Conservation (phyloP, 345 rosid genomes). For the Gossypium anomalum region DNA sequence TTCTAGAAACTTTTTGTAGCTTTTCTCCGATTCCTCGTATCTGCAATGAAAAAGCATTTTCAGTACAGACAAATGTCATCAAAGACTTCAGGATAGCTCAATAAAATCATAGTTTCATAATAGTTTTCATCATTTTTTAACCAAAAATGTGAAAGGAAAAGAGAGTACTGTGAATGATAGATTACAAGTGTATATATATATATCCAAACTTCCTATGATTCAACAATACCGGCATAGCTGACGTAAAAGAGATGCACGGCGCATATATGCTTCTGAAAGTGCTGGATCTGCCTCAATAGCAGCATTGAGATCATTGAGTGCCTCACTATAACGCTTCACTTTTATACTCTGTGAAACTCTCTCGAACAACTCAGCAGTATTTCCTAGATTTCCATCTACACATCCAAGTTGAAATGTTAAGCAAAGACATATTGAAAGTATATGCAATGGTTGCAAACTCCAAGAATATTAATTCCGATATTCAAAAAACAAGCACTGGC, state of each 20-base stretch:
- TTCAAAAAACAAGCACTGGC: neutral
- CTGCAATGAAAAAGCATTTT: constrained; percentile 42
- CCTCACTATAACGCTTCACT: constrained; percentile 77
- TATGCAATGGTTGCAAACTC: neutral
- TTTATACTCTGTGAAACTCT: constrained; percentile 77
- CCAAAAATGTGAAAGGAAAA: neutral
- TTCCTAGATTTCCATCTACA: constrained; percentile 59
- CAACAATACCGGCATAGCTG: constrained; percentile 76
- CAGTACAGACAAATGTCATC: neutral
- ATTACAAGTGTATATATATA: neutral
- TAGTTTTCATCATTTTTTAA: neutral
- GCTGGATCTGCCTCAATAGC: constrained; percentile 90
- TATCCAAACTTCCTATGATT: constrained; percentile 6
- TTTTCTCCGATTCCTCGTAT: constrained; percentile 79
- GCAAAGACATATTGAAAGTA: neutral
- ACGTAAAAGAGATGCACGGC: constrained; percentile 75
- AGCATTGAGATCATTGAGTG: constrained; percentile 83
- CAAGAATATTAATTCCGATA: neutral
- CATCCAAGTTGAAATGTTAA: constrained; percentile 10
- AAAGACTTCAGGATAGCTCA: neutral
- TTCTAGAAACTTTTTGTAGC: constrained; percentile 65
- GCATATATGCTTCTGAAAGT: constrained; percentile 82
- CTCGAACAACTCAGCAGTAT: constrained; percentile 65
- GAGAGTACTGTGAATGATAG: neutral
- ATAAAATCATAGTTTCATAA: neutral